phyloP scores from a whole-genome alignment of 441 rosid genomes.

The Eruca vesicaria region DNA sequence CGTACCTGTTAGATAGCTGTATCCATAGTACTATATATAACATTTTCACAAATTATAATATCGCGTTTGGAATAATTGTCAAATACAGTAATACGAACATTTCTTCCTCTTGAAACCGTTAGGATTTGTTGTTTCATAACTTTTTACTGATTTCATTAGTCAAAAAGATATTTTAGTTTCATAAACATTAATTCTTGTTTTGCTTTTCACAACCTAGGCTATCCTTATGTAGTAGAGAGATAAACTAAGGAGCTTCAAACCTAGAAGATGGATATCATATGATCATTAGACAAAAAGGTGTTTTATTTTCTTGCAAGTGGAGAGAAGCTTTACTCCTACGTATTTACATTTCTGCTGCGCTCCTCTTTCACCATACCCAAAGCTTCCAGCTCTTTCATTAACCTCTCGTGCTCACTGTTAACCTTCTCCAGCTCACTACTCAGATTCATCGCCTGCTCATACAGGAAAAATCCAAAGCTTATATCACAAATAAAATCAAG shows the following conservation, averaged over 20 bases:
- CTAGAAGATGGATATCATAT: not conserved
- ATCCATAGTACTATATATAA: too few species aligned
- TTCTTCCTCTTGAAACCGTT: not conserved
- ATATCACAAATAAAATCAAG: not conserved
- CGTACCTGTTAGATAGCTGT: not conserved
- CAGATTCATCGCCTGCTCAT: constrained; percentile 52
- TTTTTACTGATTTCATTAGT: not conserved
- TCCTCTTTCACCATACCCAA: constrained; percentile 47
- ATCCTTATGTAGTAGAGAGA: not conserved
- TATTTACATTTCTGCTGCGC: constrained; percentile 31
- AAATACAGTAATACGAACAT: not conserved
- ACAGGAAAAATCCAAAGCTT: not conserved
- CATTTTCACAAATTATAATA: too few species aligned
- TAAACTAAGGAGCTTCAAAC: not conserved
- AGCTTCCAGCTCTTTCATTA: constrained; percentile 46
- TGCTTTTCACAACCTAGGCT: not conserved
- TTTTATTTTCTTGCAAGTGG: not conserved
- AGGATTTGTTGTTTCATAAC: not conserved
- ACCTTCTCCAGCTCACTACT: constrained; percentile 48
- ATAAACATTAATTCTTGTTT: not conserved
- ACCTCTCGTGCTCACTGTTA: constrained; percentile 45
- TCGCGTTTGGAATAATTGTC: not conserved
- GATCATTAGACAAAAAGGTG: not conserved
- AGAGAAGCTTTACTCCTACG: constrained; percentile 24
- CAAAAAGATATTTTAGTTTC: not conserved